A percentile compares a stretch with the other conserved stretches of the same genome.
phyloP scores from a whole-genome alignment of 306 rosid species.

The Pyrus betulifolia region DNA sequence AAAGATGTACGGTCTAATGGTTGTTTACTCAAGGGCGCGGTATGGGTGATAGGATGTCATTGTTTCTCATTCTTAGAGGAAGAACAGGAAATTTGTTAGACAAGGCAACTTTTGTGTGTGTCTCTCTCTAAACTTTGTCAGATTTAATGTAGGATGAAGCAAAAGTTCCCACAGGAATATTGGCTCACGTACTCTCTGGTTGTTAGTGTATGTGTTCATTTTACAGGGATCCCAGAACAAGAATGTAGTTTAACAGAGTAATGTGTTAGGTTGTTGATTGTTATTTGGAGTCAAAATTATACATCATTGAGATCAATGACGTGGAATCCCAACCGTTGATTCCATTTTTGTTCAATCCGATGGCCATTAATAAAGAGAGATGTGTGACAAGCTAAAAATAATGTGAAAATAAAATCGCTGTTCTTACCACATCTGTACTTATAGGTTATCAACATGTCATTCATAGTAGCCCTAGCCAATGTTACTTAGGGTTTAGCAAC shows the following conservation, averaged over 20 bases:
- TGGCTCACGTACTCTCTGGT: background rate
- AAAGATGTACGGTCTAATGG: background rate
- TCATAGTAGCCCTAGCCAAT: background rate
- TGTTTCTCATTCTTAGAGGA: conserved; percentile 25
- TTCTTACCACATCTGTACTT: too few relatives aligned
- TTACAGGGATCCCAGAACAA: too few relatives aligned
- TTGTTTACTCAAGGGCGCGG: background rate
- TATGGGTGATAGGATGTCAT: conserved; percentile 15
- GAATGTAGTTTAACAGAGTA: too few relatives aligned
- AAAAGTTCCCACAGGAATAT: background rate
- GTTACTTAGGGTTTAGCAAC: background rate
- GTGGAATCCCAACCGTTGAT: too few relatives aligned
- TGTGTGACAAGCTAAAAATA: too few relatives aligned
- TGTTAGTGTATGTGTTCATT: background rate
- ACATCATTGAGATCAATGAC: too few relatives aligned
- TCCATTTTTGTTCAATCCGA: too few relatives aligned
- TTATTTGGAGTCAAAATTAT: too few relatives aligned
- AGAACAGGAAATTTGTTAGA: conserved; percentile 30
- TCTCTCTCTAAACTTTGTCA: background rate
- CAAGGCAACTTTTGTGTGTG: conserved; percentile 17
- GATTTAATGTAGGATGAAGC: background rate
- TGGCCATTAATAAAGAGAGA: too few relatives aligned
- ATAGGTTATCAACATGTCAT: too few relatives aligned
- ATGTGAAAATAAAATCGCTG: too few relatives aligned
- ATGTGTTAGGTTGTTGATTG: background rate